These are phyloP conservation scores for Jacaranda copaia DNA, from an alignment of 257 asterid genomes.

Conservation along the genomic window DNA sequence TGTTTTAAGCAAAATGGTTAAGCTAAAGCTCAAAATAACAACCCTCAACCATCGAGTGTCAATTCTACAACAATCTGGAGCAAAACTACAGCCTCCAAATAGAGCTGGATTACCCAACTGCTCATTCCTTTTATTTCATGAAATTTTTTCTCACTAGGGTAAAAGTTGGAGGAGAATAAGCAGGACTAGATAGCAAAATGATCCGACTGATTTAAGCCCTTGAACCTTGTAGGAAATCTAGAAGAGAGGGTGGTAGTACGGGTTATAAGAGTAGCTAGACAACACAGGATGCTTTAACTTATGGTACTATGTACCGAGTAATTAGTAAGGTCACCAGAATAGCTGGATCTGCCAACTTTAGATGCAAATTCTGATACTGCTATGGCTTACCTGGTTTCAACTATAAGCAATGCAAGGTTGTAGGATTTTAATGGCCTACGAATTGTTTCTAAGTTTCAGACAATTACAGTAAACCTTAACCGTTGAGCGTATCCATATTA, in stretches of 20 bases:
- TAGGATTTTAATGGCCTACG: too few species aligned
- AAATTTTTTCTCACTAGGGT: background rate
- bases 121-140: background rate
- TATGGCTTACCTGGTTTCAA: too few species aligned
- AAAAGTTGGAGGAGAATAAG: background rate
- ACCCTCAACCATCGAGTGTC: background rate
- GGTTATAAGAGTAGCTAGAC: background rate
- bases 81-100: background rate
- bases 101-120: slow-evolving; percentile 1
- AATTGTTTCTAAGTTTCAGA: too few species aligned
- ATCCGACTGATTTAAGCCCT: background rate
- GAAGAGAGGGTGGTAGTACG: background rate
- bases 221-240: background rate
- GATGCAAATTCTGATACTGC: too few species aligned
- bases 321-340: background rate
- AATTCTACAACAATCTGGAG: background rate
- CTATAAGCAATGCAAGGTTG: too few species aligned
- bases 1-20: background rate
- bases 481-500: too few species aligned
- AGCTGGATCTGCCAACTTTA: background rate
- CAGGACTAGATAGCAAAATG: background rate
- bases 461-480: too few species aligned
- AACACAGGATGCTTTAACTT: background rate
- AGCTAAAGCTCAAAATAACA: background rate
- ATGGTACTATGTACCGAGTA: background rate